Evolutionary conservation across 1,284 basidiomycete genomes (phyloP).

Genomic region (Puccinia horiana): DNA sequence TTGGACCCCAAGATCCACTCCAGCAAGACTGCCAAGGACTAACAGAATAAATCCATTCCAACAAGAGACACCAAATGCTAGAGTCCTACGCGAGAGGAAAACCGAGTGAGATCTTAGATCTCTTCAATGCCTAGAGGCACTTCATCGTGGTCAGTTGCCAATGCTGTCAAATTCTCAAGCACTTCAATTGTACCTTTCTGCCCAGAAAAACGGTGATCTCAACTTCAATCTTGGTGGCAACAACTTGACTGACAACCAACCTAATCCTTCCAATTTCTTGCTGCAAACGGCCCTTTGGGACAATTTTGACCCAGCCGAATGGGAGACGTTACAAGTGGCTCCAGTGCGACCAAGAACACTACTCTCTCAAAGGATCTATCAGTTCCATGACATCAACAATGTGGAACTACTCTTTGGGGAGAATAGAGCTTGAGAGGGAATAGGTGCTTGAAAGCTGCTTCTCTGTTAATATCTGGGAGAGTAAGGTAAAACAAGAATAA

Average conservation of each 20-base stretch:
- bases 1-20: conserved; percentile 1
- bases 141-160: background rate
- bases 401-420: no score
- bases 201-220: background rate
- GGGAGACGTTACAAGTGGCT: conserved; percentile 1
- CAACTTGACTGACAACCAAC: no score
- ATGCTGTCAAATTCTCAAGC: background rate
- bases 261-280: background rate
- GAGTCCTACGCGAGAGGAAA: background rate
- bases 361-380: background rate
- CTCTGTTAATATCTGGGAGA: no score
- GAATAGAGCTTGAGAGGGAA: no score
- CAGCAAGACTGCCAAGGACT: background rate
- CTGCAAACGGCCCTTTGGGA: background rate
- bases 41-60: conserved; percentile 8
- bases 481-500: no score
- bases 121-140: background rate
- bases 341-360: background rate
- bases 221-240: no score
- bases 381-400: background rate
- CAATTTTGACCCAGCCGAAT: background rate
- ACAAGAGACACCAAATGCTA: background rate
- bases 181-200: background rate
- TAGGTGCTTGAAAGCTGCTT: no score
- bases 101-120: background rate